These are phyloP conservation scores for Diatrype stigma DNA, from an alignment of 2,329 filamentous ascomycete genomes.

Conservation along the genomic window DNA sequence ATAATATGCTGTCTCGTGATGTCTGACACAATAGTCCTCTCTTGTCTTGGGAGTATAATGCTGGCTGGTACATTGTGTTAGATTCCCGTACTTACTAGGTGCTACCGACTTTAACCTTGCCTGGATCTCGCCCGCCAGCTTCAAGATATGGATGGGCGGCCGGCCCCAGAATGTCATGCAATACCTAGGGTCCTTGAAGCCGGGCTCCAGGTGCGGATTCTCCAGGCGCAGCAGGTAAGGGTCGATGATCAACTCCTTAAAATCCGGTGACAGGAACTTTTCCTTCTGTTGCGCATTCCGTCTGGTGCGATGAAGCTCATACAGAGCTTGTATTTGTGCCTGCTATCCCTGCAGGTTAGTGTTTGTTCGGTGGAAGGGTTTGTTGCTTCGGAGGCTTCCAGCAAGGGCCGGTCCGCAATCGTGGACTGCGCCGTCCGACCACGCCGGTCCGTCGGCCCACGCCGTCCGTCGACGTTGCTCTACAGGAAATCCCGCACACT, in stretches of 20 bases:
- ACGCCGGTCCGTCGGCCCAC: no score
- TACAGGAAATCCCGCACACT: no score
- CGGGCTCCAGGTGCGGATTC: conserved; percentile 58
- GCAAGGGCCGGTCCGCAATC: no score
- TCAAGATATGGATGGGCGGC: conserved; percentile 67
- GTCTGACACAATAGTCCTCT: background rate
- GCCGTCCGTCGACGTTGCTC: no score
- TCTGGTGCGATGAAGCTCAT: conserved; percentile 67
- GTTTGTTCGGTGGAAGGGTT: background rate
- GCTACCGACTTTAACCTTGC: conserved; percentile 57
- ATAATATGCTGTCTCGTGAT: conserved; percentile 6
- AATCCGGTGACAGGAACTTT: conserved; percentile 66
- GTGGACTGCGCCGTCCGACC: no score
- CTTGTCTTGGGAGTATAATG: background rate
- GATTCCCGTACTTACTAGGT: conserved; percentile 55
- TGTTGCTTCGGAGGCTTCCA: no score
- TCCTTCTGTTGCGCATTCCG: conserved; percentile 73
- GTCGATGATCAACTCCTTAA: conserved; percentile 70
- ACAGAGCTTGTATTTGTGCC: conserved; percentile 66
- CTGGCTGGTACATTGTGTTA: no score
- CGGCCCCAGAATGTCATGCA: conserved; percentile 87
- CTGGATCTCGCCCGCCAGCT: conserved; percentile 67
- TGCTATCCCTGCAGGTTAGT: conserved; percentile 28
- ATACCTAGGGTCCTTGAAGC: conserved; percentile 70
- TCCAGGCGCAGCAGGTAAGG: conserved; percentile 68